A percentile compares a stretch with the other conserved stretches of the same genome.
phyloP scores from a whole-genome alignment of 805 yeast species.

The Starmera quercuum region DNA sequence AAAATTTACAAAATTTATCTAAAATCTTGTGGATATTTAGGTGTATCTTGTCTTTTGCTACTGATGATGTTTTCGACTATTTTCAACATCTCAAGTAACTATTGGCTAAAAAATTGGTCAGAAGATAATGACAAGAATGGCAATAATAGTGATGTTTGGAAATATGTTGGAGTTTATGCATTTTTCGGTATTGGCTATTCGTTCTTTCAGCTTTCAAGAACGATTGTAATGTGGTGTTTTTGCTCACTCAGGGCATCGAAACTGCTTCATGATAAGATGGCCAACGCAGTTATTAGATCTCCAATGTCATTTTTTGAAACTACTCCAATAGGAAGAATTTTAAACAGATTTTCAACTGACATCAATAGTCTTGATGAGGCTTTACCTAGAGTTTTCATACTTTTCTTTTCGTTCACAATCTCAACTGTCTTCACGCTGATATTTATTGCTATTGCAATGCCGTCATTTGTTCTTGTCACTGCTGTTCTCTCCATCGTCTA shows the following conservation, averaged over 20 bases:
- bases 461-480: constrained; percentile 42
- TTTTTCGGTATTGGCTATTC: constrained; percentile 47
- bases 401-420: constrained; percentile 36
- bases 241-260: constrained; percentile 52
- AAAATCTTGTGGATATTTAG: constrained; percentile 48
- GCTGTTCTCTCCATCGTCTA: constrained; percentile 43
- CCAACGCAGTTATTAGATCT: constrained; percentile 40
- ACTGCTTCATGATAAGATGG: constrained; percentile 50
- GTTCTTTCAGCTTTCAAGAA: constrained; percentile 35
- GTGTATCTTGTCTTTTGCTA: constrained; percentile 34
- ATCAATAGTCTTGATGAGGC: constrained; percentile 47
- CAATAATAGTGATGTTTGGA: constrained; percentile 32
- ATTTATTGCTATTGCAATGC: constrained; percentile 47
- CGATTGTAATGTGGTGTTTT: constrained; percentile 40
- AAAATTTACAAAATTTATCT: constrained; percentile 46
- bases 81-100: constrained; percentile 36
- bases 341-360: constrained; percentile 61
- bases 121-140: constrained; percentile 38
- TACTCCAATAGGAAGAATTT: constrained; percentile 59
- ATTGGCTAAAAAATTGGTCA: constrained; percentile 68
- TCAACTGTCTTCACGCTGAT: constrained; percentile 41
- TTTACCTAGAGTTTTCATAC: constrained; percentile 45
- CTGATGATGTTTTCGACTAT: constrained; percentile 28
- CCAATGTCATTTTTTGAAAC: constrained; percentile 67
- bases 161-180: constrained; percentile 48